Evolutionary conservation across 2,329 filamentous ascomycete genomes (phyloP).

Genomic region (Colletotrichum chrysophilum): DNA sequence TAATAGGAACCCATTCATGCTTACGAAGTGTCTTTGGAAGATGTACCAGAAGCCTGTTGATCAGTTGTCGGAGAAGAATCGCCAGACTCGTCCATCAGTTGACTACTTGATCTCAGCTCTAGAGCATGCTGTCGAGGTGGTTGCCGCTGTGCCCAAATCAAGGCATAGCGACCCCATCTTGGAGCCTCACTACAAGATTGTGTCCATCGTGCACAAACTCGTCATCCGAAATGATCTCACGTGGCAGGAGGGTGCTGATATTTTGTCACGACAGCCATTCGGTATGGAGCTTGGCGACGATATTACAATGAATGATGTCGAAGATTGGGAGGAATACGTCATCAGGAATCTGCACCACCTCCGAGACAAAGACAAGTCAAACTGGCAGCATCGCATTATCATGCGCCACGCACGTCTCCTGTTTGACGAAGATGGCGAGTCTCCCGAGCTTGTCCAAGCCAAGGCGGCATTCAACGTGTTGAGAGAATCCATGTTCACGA

Average conservation of each 20-base stretch:
- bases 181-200: constrained; percentile 91
- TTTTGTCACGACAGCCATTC: constrained; percentile 63
- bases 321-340: constrained; percentile 65
- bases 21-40: constrained; percentile 68
- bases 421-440: constrained; percentile 47
- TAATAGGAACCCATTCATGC: constrained; percentile 61
- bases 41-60: constrained; percentile 60
- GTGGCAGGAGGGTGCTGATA: constrained; percentile 52
- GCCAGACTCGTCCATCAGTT: constrained; percentile 39
- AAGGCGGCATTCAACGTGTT: constrained; percentile 82
- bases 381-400: constrained; percentile 94
- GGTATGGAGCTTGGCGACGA: constrained; percentile 53
- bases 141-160: constrained; percentile 57
- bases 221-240: constrained; percentile 60
- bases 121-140: constrained; percentile 56
- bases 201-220: constrained; percentile 82
- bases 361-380: constrained; percentile 82
- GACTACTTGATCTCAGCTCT: constrained; percentile 52
- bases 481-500: constrained; percentile 77
- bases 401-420: constrained; percentile 70
- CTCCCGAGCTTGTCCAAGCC: constrained; percentile 67
- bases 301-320: constrained; percentile 60
- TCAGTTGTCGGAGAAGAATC: constrained; percentile 48
- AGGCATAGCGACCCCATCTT: constrained; percentile 77
- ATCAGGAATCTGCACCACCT: constrained; percentile 56